Conservation (phyloP, 495 filamentous ascomycete genomes). For the Aspergillus diversus region DNA sequence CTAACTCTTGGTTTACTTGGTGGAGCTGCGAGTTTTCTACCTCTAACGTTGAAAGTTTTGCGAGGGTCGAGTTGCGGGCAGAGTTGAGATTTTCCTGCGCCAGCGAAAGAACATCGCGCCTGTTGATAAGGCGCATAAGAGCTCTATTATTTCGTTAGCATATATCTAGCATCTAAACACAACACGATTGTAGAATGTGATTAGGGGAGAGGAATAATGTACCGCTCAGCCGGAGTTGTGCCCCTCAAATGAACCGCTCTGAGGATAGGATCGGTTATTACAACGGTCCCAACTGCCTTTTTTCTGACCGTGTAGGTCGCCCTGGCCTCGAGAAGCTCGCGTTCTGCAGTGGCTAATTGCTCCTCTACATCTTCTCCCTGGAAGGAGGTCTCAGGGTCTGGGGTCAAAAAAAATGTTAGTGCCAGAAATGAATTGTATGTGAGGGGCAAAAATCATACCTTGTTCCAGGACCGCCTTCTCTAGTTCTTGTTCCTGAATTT, state of each 20-base stretch:
- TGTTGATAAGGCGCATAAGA: constrained; percentile 64
- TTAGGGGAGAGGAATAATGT: constrained; percentile 21
- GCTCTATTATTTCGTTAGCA: constrained; percentile 49
- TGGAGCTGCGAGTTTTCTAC: constrained; percentile 57
- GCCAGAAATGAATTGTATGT: constrained; percentile 4
- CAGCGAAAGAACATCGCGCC: constrained; percentile 67
- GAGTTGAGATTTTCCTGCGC: constrained; percentile 59
- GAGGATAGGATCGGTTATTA: constrained; percentile 72
- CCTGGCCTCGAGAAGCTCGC: constrained; percentile 68
- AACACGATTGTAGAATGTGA: neutral
- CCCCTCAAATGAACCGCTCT: constrained; percentile 75
- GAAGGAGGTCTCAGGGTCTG: constrained; percentile 33
- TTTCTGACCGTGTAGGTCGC: constrained; percentile 68
- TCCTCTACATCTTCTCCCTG: constrained; percentile 53
- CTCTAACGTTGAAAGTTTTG: constrained; percentile 57
- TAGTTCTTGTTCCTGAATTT: constrained; percentile 68
- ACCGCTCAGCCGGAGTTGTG: constrained; percentile 71
- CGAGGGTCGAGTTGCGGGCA: constrained; percentile 48
- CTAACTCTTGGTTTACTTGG: constrained; percentile 63
- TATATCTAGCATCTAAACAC: neutral
- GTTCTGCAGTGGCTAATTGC: constrained; percentile 59
- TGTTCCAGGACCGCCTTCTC: constrained; percentile 67
- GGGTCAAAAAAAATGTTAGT: neutral
- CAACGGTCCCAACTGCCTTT: constrained; percentile 65
- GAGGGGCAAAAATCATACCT: constrained; percentile 40